Conservation (phyloP, 495 filamentous ascomycete species). For the Aspergillus hancockii region DNA sequence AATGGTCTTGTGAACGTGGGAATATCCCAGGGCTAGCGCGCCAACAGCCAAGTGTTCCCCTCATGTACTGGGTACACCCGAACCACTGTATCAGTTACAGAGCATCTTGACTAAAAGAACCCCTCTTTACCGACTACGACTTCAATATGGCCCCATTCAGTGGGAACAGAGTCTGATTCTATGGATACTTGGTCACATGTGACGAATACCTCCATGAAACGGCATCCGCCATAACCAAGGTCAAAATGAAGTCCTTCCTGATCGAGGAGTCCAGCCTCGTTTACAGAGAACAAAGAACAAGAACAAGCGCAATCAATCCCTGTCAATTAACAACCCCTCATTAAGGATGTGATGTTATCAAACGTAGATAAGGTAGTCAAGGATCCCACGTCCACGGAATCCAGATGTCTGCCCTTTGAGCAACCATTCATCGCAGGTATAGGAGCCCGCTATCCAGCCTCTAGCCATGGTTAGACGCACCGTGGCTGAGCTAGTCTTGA, state of each 20-base stretch:
- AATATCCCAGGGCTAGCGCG: not conserved
- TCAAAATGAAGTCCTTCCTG: not conserved
- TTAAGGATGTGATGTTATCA: not conserved
- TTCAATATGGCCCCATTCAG: not conserved
- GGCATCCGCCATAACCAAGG: not conserved
- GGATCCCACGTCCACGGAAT: not conserved
- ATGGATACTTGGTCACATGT: too few species aligned
- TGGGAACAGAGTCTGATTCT: not conserved
- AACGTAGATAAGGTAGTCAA: not conserved
- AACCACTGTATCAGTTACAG: not conserved
- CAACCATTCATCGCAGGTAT: not conserved
- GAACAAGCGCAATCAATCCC: not conserved
- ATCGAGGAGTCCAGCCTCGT: not conserved
- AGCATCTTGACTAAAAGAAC: not conserved
- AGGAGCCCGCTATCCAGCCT: not conserved
- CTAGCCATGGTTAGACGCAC: not conserved
- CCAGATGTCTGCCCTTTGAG: not conserved
- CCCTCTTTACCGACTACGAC: not conserved
- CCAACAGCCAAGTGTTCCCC: not conserved
- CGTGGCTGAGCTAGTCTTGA: not conserved
- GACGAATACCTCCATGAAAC: not conserved
- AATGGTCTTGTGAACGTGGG: not conserved
- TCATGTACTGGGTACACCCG: conserved; percentile 1
- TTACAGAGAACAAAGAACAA: conserved; percentile 1
- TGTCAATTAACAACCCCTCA: not conserved